phyloP scores from a whole-genome alignment of 805 yeast species.

The Pichia exigua region DNA sequence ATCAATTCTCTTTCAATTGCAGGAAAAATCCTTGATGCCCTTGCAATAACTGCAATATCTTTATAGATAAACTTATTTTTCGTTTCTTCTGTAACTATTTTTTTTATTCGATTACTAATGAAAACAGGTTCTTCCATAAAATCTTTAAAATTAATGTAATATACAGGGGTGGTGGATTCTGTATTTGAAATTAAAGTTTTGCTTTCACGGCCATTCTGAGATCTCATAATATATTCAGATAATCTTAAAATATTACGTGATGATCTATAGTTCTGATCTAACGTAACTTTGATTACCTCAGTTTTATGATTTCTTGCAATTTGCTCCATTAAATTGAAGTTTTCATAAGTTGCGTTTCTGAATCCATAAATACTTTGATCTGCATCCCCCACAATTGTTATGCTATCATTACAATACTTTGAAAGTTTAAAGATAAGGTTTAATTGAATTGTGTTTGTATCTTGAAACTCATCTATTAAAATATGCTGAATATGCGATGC shows the following conservation, averaged over 20 bases:
- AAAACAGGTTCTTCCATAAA: conserved; percentile 49
- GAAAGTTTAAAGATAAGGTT: conserved; percentile 53
- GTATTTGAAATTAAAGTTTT: conserved; percentile 42
- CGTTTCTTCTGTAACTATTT: conserved; percentile 35
- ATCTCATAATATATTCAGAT: conserved; percentile 59
- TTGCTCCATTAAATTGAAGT: conserved; percentile 50
- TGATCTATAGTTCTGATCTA: conserved; percentile 76
- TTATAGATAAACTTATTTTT: conserved; percentile 34
- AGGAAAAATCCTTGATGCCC: conserved; percentile 55
- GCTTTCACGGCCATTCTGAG: conserved; percentile 41
- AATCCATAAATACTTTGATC: conserved; percentile 93
- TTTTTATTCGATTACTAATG: conserved; percentile 48
- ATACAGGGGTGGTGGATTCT: conserved; percentile 37
- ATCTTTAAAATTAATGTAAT: conserved; percentile 29
- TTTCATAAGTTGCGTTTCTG: conserved; percentile 66
- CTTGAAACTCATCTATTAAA: conserved; percentile 91
- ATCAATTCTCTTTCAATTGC: conserved; percentile 57
- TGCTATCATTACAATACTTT: conserved; percentile 37
- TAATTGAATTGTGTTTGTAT: conserved; percentile 73
- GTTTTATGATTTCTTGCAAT: conserved; percentile 21
- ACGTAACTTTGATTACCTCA: conserved; percentile 27
- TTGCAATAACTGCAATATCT: conserved; percentile 68
- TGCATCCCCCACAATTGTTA: conserved; percentile 93
- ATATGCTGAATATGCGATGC: conserved; percentile 55
- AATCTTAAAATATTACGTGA: conserved; percentile 55